Base-by-base conservation (phyloP, 2,329 filamentous ascomycete genomes). In the Ascochyta clinopodiicola region DNA sequence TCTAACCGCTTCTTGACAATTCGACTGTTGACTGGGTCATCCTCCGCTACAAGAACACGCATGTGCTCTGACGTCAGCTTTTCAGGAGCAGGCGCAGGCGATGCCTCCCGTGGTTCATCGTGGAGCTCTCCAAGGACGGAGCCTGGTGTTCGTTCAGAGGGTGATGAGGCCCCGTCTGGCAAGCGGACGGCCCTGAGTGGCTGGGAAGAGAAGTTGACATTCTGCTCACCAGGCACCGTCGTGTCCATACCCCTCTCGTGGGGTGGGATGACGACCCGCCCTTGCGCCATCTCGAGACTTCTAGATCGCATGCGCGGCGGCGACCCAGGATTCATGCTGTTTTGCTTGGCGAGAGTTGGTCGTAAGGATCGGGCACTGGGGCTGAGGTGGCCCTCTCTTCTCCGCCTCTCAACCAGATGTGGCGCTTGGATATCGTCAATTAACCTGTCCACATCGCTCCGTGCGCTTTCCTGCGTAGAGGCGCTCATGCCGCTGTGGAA, bases 11-110 rank as follows among this genome's bases (percentile, higher is more conserved):
- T 96, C 66, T 86, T 85, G 36, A 96, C 78, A 37, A 96, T 90
- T 56, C 87, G 89, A 75, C 90, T 90, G 64, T 96, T 96, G 63
- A 96, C 87, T 0, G 91, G 91, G 65, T 96, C 92, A 63, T 96
- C 92, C 69, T 96, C 92, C 0, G 92, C 92, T 32, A 96, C 86
- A 21, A 96, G 80, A 2, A 96, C 86, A 17, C 83, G 81, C 61
- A 92, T 79, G 34, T 83, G 75, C 2, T 81, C 74, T 0, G 77
- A 62, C n/a, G 66, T 61, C 6, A 65, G 36, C 6, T 60, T 48
- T 25, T 63, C 59, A 15, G 66, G 40, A n/a, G 36, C 36, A 3
- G 60, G 32, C 12, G 48, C 24, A 2, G 59, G 37, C 9, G 51
- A 19, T 7, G 56, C 47, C 7, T 66, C 17, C 17, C 56, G 35